Evolutionary conservation across 1,284 basidiomycete species (phyloP).

Genomic region (Kalmanozyma brasiliensis): DNA sequence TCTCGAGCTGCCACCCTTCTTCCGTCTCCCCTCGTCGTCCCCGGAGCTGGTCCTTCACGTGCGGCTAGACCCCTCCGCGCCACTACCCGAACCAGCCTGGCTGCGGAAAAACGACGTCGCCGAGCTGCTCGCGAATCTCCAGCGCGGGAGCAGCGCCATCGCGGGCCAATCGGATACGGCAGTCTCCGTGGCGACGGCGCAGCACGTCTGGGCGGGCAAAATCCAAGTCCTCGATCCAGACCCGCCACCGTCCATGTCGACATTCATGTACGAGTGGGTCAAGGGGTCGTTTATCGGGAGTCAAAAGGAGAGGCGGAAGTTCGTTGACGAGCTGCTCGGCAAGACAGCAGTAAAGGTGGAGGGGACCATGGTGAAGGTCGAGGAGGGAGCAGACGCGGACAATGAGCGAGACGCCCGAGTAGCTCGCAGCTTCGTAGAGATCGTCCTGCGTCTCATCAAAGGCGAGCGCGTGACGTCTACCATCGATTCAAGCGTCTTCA

Average conservation of each 20-base stretch:
- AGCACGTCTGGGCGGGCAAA: slow-evolving; percentile 84
- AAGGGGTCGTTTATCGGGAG: slow-evolving; percentile 80
- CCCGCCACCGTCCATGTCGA: slow-evolving; percentile 91
- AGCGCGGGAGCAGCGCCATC: slow-evolving; percentile 74
- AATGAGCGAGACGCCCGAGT: slow-evolving; percentile 10
- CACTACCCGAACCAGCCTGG: slow-evolving; percentile 89
- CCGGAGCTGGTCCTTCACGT: slow-evolving; percentile 30
- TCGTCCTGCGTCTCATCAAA: slow-evolving; percentile 17
- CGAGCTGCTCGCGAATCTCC: slow-evolving; percentile 89
- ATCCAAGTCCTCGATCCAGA: slow-evolving; percentile 92
- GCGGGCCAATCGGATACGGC: slow-evolving; percentile 71
- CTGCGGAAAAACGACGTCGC: slow-evolving; percentile 91
- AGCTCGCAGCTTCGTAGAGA: slow-evolving; percentile 16
- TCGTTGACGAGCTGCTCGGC: slow-evolving; percentile 87
- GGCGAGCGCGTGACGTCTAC: slow-evolving; percentile 16
- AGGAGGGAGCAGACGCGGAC: slow-evolving; percentile 8
- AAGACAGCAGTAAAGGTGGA: slow-evolving; percentile 80
- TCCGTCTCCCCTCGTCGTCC: slow-evolving; percentile 10
- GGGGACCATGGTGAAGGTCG: slow-evolving; percentile 71
- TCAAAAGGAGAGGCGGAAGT: slow-evolving; percentile 81
- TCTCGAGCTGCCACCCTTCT: slow-evolving; percentile 38
- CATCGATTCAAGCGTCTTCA: background rate
- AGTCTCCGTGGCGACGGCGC: slow-evolving; percentile 3
- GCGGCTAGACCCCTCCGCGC: slow-evolving; percentile 81
- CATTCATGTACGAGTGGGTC: slow-evolving; percentile 87